These are phyloP conservation scores for Phytophthora quininea DNA, from an alignment of 352 stramenopile species.

Conservation along the genomic window DNA sequence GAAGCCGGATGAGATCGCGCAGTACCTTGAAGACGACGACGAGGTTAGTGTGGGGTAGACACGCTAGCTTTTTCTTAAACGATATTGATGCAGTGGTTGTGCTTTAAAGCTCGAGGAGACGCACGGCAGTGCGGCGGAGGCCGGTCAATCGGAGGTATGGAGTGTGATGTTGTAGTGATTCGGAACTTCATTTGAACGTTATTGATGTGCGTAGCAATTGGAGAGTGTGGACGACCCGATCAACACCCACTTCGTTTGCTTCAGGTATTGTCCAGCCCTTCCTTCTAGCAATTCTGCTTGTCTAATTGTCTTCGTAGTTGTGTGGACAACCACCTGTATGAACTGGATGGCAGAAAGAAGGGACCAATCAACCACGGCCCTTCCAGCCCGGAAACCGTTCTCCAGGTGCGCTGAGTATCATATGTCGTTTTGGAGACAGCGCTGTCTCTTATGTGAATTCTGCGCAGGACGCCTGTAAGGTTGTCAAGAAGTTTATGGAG, in stretches of 20 bases:
- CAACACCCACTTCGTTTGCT: conserved; percentile 97
- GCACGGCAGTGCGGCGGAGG: conserved; percentile 90
- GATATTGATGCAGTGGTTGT: background rate
- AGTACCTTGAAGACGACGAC: conserved; percentile 91
- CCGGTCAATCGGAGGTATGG: conserved; percentile 86
- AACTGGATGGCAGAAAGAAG: conserved; percentile 96
- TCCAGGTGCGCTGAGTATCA: conserved; percentile 53
- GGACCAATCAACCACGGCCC: conserved; percentile 93
- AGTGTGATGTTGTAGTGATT: background rate
- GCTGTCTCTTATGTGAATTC: background rate
- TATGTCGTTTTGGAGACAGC: background rate
- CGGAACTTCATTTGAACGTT: background rate
- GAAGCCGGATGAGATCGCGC: conserved; percentile 81
- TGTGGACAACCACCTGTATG: conserved; percentile 93
- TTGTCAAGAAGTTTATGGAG: conserved; percentile 95
- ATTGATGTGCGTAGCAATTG: conserved; percentile 63
- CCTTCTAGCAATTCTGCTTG: too few relatives aligned
- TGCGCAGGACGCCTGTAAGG: conserved; percentile 80
- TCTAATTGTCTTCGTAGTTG: conserved; percentile 58
- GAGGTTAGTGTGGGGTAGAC: conserved; percentile 43
- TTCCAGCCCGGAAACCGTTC: conserved; percentile 84
- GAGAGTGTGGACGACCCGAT: conserved; percentile 92
- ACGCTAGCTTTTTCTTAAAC: background rate
- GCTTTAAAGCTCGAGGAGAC: conserved; percentile 87
- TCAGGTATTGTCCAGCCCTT: too few relatives aligned